Evolutionary conservation across 345 rosid species (phyloP).

Genomic region (Sonneratia alba): DNA sequence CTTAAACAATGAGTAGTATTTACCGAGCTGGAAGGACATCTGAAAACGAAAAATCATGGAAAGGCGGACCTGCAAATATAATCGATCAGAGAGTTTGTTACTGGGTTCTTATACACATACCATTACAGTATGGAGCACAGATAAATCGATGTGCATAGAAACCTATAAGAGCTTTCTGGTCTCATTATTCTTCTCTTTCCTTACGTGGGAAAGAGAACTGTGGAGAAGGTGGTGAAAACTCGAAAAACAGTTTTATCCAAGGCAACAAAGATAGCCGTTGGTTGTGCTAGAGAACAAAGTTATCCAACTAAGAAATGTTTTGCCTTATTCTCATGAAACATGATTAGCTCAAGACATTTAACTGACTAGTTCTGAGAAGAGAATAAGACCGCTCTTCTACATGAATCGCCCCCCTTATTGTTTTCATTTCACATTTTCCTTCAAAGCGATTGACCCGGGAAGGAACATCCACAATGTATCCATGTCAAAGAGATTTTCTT

Average conservation of each 20-base stretch:
- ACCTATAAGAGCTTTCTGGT: neutral
- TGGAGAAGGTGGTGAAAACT: neutral
- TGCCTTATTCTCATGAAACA: no score
- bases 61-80: conserved; percentile 67
- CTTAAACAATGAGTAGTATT: neutral
- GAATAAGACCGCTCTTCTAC: no score
- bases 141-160: neutral
- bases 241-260: neutral
- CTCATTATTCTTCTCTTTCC: neutral
- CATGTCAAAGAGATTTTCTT: neutral
- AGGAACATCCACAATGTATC: neutral
- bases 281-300: no score
- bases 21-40: conserved; percentile 46
- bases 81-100: neutral
- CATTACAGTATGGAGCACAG: neutral
- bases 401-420: neutral
- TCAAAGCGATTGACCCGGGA: neutral
- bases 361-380: no score
- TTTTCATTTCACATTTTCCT: neutral
- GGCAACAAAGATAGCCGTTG: no score
- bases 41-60: conserved; percentile 74
- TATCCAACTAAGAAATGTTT: no score
- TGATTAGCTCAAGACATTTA: no score
- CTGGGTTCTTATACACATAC: neutral
- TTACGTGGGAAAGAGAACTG: no score